These are phyloP conservation scores for Pestalotiopsis sp. DNA, from an alignment of 2,329 filamentous ascomycete genomes.

Conservation along the genomic window DNA sequence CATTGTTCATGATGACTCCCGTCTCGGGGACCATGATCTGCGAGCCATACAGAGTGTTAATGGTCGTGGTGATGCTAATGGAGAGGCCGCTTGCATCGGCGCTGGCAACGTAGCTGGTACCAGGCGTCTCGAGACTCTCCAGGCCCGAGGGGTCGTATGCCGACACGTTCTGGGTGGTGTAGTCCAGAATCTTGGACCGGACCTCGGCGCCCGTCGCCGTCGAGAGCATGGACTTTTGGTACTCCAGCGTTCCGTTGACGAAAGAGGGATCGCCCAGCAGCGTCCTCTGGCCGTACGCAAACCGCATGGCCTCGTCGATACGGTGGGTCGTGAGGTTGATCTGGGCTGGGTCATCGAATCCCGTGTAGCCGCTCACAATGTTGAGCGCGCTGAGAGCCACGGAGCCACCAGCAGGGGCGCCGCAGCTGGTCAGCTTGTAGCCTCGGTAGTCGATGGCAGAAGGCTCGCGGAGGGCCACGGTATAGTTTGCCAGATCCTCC, in stretches of 20 bases:
- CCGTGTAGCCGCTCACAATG: constrained; percentile 69
- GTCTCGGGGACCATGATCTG: constrained; percentile 78
- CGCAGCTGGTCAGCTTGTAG: constrained; percentile 65
- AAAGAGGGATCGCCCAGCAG: constrained; percentile 76
- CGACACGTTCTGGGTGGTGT: constrained; percentile 36
- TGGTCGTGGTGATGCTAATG: constrained; percentile 75
- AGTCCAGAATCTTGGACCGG: constrained; percentile 45
- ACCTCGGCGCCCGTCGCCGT: constrained; percentile 54
- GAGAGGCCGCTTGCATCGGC: constrained; percentile 71
- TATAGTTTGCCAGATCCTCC: constrained; percentile 76
- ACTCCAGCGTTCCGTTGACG: constrained; percentile 57
- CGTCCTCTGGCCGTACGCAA: constrained; percentile 74
- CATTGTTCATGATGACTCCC: constrained; percentile 70
- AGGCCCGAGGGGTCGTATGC: constrained; percentile 47
- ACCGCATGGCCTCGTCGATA: constrained; percentile 81
- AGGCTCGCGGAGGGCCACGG: constrained; percentile 61
- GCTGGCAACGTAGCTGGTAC: constrained; percentile 67
- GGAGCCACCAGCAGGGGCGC: constrained; percentile 72
- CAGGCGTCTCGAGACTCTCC: constrained; percentile 59
- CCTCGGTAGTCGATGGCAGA: constrained; percentile 66
- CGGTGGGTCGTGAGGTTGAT: constrained; percentile 69
- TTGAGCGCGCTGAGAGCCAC: constrained; percentile 76
- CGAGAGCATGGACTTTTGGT: constrained; percentile 67
- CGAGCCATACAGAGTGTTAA: constrained; percentile 80
- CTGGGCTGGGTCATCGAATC: constrained; percentile 56